phyloP scores from a whole-genome alignment of 257 asterid genomes.

The Solanum verrucosum region DNA sequence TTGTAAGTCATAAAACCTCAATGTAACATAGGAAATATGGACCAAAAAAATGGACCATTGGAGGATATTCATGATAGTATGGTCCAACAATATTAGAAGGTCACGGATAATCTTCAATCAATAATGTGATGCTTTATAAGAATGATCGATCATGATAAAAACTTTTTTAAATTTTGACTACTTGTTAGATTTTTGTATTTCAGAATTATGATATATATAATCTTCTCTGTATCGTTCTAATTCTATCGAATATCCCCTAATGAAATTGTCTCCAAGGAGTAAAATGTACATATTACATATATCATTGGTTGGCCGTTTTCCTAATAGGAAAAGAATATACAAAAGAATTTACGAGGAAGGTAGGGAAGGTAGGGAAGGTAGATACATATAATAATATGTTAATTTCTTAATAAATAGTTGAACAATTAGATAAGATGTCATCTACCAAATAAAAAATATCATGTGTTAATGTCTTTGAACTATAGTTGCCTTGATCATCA shows the following conservation, averaged over 20 bases:
- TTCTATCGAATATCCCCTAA: neutral
- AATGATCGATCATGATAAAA: neutral
- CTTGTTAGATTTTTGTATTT: neutral
- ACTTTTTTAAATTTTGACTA: neutral
- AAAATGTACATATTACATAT: neutral
- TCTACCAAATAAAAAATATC: neutral
- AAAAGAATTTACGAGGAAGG: neutral
- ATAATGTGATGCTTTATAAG: neutral
- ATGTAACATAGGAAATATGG: neutral
- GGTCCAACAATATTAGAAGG: neutral
- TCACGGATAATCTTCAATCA: neutral
- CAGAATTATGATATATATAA: neutral
- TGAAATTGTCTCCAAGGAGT: no score
- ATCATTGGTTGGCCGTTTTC: neutral
- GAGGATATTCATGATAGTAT: neutral
- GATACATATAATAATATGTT: neutral
- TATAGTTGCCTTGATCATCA: slow-evolving; percentile 3
- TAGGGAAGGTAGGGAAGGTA: neutral
- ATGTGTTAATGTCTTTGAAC: slow-evolving; percentile 17
- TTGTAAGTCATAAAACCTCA: neutral
- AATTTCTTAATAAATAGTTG: neutral
- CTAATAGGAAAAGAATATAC: neutral
- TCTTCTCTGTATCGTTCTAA: neutral
- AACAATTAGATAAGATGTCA: neutral
- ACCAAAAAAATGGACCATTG: neutral